These are phyloP conservation scores for Ramaria sp. DNA, from an alignment of 768 basidiomycete species.

Conservation along the genomic window DNA sequence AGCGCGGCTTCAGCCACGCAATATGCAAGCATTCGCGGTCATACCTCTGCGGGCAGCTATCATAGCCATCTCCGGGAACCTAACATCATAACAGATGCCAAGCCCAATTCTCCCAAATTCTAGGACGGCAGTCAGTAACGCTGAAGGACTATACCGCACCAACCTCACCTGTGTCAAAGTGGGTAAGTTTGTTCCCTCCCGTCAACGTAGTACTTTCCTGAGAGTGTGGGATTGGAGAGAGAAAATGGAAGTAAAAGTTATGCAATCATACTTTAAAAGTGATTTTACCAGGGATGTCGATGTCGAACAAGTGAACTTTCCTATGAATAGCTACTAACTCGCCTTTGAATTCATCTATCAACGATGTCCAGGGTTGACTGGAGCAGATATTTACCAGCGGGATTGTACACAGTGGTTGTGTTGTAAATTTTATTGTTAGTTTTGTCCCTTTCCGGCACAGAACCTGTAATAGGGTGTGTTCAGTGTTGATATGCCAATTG, in stretches of 20 bases:
- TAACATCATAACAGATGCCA: slow-evolving; percentile 93
- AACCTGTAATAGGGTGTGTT: slow-evolving; percentile 38
- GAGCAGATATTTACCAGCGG: slow-evolving; percentile 36
- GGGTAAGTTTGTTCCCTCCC: slow-evolving; percentile 60
- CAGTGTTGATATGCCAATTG: slow-evolving; percentile 3
- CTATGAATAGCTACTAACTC: slow-evolving; percentile 81
- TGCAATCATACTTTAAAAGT: slow-evolving; percentile 56
- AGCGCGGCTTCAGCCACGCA: not conserved
- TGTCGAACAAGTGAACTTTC: slow-evolving; percentile 96
- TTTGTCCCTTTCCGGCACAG: slow-evolving; percentile 78
- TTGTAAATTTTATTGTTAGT: slow-evolving; percentile 68
- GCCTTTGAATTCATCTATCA: slow-evolving; percentile 32
- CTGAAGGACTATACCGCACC: not conserved
- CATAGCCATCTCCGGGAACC: slow-evolving; percentile 91
- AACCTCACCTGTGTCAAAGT: slow-evolving; percentile 73
- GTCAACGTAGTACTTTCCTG: slow-evolving; percentile 86
- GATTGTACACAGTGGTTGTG: slow-evolving; percentile 85
- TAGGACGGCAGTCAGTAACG: slow-evolving; percentile 18
- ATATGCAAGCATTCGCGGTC: slow-evolving; percentile 3
- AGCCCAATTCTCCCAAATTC: slow-evolving; percentile 97
- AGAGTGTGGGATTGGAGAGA: not conserved
- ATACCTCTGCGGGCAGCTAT: slow-evolving; percentile 77
- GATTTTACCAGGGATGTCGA: slow-evolving; percentile 90
- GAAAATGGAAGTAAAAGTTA: slow-evolving; percentile 6
- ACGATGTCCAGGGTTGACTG: not conserved